phyloP scores from a whole-genome alignment of 495 filamentous ascomycete genomes.

The Penicillium argentinense region DNA sequence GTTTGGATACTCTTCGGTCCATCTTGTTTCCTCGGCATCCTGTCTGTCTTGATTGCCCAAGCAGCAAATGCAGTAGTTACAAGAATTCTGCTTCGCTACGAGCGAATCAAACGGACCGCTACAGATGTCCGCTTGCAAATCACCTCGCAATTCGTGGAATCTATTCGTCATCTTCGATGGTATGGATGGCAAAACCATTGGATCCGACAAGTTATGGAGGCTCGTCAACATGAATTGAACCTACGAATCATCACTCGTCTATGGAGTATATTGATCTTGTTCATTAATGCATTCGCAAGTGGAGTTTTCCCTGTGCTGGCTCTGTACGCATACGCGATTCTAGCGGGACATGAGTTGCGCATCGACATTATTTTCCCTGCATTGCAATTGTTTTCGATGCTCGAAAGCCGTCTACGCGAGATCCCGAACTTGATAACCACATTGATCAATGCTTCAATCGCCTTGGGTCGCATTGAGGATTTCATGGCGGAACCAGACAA shows the following conservation, averaged over 20 bases:
- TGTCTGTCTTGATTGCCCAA: slow-evolving; percentile 65
- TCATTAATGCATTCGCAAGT: slow-evolving; percentile 62
- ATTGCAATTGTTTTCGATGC: slow-evolving; percentile 71
- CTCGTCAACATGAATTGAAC: slow-evolving; percentile 65
- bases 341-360: slow-evolving; percentile 61
- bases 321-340: slow-evolving; percentile 72
- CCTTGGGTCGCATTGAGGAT: slow-evolving; percentile 73
- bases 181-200: slow-evolving; percentile 84
- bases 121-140: slow-evolving; percentile 73
- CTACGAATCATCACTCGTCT: slow-evolving; percentile 64
- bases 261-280: slow-evolving; percentile 56
- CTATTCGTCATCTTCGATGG: slow-evolving; percentile 82
- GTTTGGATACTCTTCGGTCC: slow-evolving; percentile 76
- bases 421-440: slow-evolving; percentile 69
- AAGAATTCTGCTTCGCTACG: slow-evolving; percentile 58
- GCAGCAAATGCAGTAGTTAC: slow-evolving; percentile 62
- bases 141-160: slow-evolving; percentile 76
- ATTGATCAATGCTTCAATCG: slow-evolving; percentile 71
- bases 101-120: slow-evolving; percentile 60
- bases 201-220: slow-evolving; percentile 70
- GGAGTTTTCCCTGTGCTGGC: slow-evolving; percentile 75
- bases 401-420: slow-evolving; percentile 67
- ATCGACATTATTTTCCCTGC: slow-evolving; percentile 83
- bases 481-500: slow-evolving; percentile 86
- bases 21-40: slow-evolving; percentile 71